Conservation (phyloP, 129 eudicot genomes). For the Lactuca saligna region DNA sequence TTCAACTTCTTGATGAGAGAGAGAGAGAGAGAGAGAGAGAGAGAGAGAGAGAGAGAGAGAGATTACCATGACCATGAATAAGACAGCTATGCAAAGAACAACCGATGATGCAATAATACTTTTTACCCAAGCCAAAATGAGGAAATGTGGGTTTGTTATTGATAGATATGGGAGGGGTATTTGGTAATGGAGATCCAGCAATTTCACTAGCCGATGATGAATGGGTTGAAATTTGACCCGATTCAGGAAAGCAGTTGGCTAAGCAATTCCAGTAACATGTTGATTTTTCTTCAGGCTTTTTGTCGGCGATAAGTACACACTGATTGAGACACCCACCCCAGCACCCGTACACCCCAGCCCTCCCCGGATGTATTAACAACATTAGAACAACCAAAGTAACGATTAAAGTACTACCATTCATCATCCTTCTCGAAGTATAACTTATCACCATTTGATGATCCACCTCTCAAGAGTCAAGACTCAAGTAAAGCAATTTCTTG, state of each 20-base stretch:
- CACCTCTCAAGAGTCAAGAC: not conserved
- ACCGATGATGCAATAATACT: slow-evolving; percentile 51
- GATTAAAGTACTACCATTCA: slow-evolving; percentile 12
- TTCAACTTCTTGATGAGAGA: too few relatives aligned
- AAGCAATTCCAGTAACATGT: slow-evolving; percentile 43
- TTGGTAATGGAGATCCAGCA: not conserved
- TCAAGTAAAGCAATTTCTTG: not conserved
- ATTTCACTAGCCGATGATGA: slow-evolving; percentile 25
- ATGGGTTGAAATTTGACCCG: not conserved
- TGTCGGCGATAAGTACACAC: slow-evolving; percentile 34
- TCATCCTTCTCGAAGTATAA: not conserved
- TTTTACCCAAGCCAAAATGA: slow-evolving; percentile 8
- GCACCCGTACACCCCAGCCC: slow-evolving; percentile 35
- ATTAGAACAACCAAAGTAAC: slow-evolving; percentile 22
- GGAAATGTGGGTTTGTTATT: slow-evolving; percentile 1
- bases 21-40: too few relatives aligned
- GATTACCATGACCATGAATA: slow-evolving; percentile 22
- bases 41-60: too few relatives aligned
- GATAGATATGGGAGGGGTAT: not conserved
- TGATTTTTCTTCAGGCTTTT: slow-evolving; percentile 10
- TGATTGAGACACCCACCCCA: slow-evolving; percentile 64
- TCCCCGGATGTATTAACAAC: slow-evolving; percentile 16
- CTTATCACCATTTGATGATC: slow-evolving; percentile 20
- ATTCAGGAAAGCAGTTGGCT: slow-evolving; percentile 31
- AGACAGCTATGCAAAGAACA: slow-evolving; percentile 43